A percentile compares a stretch with the other conserved stretches of the same genome.
Conservation (phyloP, 108 stramenopile genomes). For the Nitzschia palea region DNA sequence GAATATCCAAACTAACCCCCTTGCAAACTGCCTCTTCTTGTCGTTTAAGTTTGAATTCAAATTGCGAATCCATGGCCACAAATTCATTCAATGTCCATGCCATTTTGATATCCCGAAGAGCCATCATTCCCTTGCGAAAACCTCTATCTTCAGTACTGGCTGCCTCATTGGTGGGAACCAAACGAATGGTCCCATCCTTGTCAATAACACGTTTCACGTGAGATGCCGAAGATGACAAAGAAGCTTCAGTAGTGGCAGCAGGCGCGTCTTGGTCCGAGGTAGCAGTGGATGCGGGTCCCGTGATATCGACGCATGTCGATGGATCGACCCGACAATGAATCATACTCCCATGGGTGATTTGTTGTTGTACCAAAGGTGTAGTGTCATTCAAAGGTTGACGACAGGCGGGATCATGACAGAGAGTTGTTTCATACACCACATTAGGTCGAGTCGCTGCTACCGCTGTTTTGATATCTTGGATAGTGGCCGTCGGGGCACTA, state of each 20-base stretch:
- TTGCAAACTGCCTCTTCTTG: constrained; percentile 78
- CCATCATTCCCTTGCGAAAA: constrained; percentile 93
- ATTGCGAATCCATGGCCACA: constrained; percentile 90
- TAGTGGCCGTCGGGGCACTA: constrained; percentile 41
- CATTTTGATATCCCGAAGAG: constrained; percentile 96
- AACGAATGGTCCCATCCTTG: constrained; percentile 76
- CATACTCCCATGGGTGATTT: constrained; percentile 70
- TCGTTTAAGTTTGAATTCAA: constrained; percentile 88
- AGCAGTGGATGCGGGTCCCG: constrained; percentile 7
- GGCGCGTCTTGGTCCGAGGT: background rate
- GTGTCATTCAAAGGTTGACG: constrained; percentile 42
- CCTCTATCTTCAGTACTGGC: constrained; percentile 40
- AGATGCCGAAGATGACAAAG: background rate
- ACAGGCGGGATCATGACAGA: constrained; percentile 66
- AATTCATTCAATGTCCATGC: constrained; percentile 96
- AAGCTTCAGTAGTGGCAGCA: background rate
- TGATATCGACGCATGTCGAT: constrained; percentile 43
- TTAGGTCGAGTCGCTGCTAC: constrained; percentile 70
- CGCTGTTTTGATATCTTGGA: constrained; percentile 42
- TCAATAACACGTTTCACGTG: constrained; percentile 80
- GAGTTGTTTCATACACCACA: constrained; percentile 64
- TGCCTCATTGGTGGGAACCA: constrained; percentile 57
- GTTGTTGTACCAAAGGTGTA: constrained; percentile 29
- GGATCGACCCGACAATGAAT: constrained; percentile 84
- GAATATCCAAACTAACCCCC: constrained; percentile 66